Percentiles rank a stretch among this genome's conserved stretches.
phyloP scores from a whole-genome alignment of 306 rosid genomes.

The Trichosanthes truncata region DNA sequence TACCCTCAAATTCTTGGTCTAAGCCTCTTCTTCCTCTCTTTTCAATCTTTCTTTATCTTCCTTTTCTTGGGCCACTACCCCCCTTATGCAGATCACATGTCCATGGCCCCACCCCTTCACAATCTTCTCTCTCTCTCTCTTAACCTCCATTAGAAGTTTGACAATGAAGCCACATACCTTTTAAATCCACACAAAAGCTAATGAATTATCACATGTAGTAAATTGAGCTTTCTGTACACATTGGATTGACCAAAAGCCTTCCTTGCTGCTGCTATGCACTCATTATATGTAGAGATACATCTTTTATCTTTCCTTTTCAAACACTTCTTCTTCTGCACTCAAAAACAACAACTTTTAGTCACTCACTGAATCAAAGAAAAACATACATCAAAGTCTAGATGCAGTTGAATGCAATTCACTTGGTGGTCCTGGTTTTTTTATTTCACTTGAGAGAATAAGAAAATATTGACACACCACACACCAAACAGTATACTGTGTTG shows the following conservation, averaged over 20 bases:
- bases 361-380: conserved; percentile 1
- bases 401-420: conserved; percentile 5
- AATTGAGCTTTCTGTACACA: not conserved
- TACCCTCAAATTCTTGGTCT: not conserved
- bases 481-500: not conserved
- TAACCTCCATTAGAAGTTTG: conserved; percentile 3
- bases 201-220: conserved; percentile 2
- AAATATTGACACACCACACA: not conserved
- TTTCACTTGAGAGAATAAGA: conserved; percentile 1
- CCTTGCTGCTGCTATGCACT: not conserved
- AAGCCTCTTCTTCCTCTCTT: not conserved
- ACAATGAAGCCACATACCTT: not conserved
- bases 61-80: conserved; percentile 14
- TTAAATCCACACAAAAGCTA: not conserved
- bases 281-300: not conserved
- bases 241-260: not conserved
- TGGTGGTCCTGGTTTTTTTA: not conserved
- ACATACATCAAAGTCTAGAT: not conserved
- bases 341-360: not conserved
- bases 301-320: not conserved
- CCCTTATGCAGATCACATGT: conserved; percentile 10
- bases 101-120: conserved; percentile 2
- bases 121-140: not conserved
- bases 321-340: not conserved
- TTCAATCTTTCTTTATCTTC: conserved; percentile 5